These are phyloP conservation scores for Xanthoparmelia taractica DNA, from an alignment of 495 filamentous ascomycete species.

Conservation along the genomic window DNA sequence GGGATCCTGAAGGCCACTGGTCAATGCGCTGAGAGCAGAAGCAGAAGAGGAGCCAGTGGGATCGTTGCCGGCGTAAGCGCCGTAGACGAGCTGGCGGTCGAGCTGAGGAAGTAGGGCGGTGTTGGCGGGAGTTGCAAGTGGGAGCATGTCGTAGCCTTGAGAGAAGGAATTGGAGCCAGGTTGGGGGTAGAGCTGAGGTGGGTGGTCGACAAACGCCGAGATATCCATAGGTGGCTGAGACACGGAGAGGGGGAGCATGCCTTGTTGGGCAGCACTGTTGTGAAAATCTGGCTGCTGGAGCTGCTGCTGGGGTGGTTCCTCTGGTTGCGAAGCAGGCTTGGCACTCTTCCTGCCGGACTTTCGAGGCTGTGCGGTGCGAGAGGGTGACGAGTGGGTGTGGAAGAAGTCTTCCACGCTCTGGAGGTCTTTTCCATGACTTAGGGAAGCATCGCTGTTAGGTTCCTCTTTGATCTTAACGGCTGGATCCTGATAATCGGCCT, in stretches of 20 bases:
- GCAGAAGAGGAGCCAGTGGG: conserved; percentile 30
- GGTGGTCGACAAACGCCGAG: conserved; percentile 33
- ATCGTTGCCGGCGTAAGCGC: conserved; percentile 62
- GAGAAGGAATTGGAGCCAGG: conserved; percentile 18
- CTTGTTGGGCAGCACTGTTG: conserved; percentile 22
- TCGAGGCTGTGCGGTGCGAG: conserved; percentile 41
- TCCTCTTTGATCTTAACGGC: conserved; percentile 58
- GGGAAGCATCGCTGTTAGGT: conserved; percentile 67
- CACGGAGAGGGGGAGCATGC: conserved; percentile 34
- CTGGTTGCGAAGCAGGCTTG: conserved; percentile 23
- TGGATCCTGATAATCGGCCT: conserved; percentile 74
- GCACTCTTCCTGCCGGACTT: conserved; percentile 34
- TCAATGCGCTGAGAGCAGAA: conserved; percentile 21
- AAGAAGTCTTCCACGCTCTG: conserved; percentile 96
- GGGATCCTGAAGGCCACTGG: conserved; percentile 14
- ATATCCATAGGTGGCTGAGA: conserved; percentile 31
- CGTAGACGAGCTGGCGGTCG: conserved; percentile 71
- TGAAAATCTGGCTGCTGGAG: conserved; percentile 23
- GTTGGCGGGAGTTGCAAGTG: conserved; percentile 37
- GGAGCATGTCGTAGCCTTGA: conserved; percentile 32
- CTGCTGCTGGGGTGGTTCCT: conserved; percentile 22
- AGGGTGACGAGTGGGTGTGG: conserved; percentile 64
- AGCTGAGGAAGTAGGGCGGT: conserved; percentile 50
- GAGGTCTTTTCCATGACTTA: conserved; percentile 78
- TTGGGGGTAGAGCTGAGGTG: conserved; percentile 21